Conservation (phyloP, 164 flowering plant genomes). For the Sedum album region DNA sequence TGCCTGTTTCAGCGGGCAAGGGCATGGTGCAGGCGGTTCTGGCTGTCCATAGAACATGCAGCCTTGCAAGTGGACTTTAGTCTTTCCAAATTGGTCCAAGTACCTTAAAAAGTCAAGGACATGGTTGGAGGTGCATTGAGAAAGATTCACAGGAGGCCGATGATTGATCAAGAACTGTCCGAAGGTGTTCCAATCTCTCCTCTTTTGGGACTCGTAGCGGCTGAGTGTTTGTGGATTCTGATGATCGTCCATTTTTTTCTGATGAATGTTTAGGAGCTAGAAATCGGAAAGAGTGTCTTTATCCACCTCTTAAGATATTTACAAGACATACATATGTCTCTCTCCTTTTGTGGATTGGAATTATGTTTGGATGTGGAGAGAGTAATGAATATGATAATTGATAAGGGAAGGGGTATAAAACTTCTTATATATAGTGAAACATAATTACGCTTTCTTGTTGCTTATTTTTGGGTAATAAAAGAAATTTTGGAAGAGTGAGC, state of each 20-base stretch:
- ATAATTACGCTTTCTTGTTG: background rate
- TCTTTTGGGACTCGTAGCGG: slow-evolving; percentile 44
- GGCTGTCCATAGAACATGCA: slow-evolving; percentile 47
- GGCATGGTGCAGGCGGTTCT: slow-evolving; percentile 48
- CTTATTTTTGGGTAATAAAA: background rate
- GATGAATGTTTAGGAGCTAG: background rate
- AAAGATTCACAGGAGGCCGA: slow-evolving; percentile 32
- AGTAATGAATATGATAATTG: background rate
- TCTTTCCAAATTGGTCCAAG: slow-evolving; percentile 45
- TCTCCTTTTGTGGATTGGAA: background rate
- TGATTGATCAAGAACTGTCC: slow-evolving; percentile 41
- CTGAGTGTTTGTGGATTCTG: slow-evolving; percentile 22
- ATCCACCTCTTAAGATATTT: slow-evolving; percentile 14
- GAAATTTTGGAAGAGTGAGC: background rate
- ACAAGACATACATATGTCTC: background rate
- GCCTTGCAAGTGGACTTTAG: slow-evolving; percentile 42
- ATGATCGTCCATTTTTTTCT: slow-evolving; percentile 1
- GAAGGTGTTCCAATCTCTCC: slow-evolving; percentile 49
- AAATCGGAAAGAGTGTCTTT: slow-evolving; percentile 19
- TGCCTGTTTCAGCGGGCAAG: slow-evolving; percentile 44
- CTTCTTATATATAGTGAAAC: background rate
- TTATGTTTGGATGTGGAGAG: background rate
- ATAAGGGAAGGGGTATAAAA: background rate
- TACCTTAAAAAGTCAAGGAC: slow-evolving; percentile 40
- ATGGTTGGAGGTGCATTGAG: slow-evolving; percentile 39